Conservation (phyloP, 495 filamentous ascomycete species). For the Astrothelium subdiscretum region DNA sequence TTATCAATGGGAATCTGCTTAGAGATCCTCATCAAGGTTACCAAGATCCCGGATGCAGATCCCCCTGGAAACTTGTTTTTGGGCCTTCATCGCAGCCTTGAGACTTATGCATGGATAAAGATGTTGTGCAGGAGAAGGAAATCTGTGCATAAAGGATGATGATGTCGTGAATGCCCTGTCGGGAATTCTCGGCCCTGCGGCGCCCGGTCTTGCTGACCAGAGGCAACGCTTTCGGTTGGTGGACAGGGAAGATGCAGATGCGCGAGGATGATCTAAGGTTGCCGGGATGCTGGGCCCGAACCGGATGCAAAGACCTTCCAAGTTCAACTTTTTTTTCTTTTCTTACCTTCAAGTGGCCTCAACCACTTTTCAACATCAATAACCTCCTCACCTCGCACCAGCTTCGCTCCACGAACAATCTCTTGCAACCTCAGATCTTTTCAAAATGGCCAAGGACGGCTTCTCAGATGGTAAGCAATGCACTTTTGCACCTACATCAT, state of each 20-base stretch:
- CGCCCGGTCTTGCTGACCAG: neutral
- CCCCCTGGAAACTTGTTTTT: neutral
- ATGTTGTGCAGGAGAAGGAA: neutral
- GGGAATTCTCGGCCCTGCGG: neutral
- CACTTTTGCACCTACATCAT: neutral
- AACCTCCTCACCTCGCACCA: neutral
- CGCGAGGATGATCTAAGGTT: neutral
- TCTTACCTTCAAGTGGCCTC: neutral
- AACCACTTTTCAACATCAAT: neutral
- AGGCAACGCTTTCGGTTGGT: neutral
- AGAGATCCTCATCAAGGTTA: neutral
- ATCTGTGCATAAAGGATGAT: neutral
- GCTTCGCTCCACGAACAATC: neutral
- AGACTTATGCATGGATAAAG: neutral
- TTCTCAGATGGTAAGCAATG: slow-evolving; percentile 21
- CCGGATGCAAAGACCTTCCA: neutral
- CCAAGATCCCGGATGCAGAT: neutral
- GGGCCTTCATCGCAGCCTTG: neutral
- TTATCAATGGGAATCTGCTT: too few relatives aligned
- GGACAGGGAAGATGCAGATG: neutral
- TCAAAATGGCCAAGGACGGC: slow-evolving; percentile 17
- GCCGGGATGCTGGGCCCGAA: neutral
- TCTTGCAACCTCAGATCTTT: slow-evolving; percentile 3
- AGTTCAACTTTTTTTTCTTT: slow-evolving; percentile 3
- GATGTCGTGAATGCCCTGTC: neutral